Evolutionary conservation across 2,329 filamentous ascomycete species (phyloP).

Genomic region (Botryotinia calthae): DNA sequence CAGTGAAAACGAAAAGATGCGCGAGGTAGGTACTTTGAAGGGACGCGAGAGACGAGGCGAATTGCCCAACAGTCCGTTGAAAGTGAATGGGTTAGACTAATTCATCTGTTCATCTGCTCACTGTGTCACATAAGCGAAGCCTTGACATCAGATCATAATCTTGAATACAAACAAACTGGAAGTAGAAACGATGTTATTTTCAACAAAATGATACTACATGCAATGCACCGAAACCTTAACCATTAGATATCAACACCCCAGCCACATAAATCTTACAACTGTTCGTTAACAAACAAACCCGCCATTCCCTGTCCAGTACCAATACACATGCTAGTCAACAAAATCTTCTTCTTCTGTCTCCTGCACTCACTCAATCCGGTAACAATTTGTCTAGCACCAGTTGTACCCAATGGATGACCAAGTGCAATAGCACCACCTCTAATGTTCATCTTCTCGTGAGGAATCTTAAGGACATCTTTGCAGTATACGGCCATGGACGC

Average conservation of each 20-base stretch:
- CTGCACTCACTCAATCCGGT: conserved; percentile 85
- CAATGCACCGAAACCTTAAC: background rate
- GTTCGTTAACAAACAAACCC: conserved; percentile 63
- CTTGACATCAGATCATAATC: background rate
- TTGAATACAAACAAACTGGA: background rate
- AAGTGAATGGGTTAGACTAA: no score
- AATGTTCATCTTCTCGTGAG: conserved; percentile 75
- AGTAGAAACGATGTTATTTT: background rate
- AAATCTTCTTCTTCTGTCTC: conserved; percentile 82
- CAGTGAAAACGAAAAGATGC: background rate
- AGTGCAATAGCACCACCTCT: conserved; percentile 80
- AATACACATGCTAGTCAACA: conserved; percentile 89
- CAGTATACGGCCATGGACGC: conserved; percentile 98
- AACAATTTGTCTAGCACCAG: conserved; percentile 77
- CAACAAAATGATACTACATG: background rate
- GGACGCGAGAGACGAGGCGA: no score
- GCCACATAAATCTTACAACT: conserved; percentile 32
- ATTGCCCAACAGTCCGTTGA: no score
- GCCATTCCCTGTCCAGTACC: conserved; percentile 70
- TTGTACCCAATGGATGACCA: conserved; percentile 78
- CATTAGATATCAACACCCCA: background rate
- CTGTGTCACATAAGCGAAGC: background rate
- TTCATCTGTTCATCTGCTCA: background rate
- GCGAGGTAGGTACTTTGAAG: no score
- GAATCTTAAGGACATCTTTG: conserved; percentile 66